Base-by-base conservation (phyloP, 2,329 filamentous ascomycete genomes). In the Teratosphaeria gauchensis region DNA sequence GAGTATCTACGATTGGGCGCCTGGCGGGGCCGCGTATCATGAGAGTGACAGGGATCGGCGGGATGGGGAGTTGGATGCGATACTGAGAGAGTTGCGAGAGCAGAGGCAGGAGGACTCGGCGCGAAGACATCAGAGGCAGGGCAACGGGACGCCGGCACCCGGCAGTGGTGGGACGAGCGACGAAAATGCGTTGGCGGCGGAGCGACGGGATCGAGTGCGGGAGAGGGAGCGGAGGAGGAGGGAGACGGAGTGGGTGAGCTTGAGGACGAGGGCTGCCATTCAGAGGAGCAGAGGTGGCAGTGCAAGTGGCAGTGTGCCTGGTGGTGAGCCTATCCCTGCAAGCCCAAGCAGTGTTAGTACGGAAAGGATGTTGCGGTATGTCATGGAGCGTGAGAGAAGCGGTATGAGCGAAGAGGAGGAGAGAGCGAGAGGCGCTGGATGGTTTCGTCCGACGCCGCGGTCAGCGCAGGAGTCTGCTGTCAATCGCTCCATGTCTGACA, bases 1-100 rank as follows among this genome's bases (percentile, higher is more conserved):
- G 64, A 78, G 74, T 57, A 72, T 84, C 51, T 84, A 85, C 70
- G 82, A 84, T 68, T 85, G 83, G 83, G 81, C 82, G 35, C 82
- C 82, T 9, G 32, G 32, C 46, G 31, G 21, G 14, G 32, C 52
- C 1, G 52, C 28, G 19, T 53, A 53, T 21, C 52, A 35, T 53
- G 52, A 35, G 38, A 19, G 30, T 19, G 42, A 48, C 19, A n/a
- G 42, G 19, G 42, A 48, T 19, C n/a, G 42, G 42, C 42, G 42
- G 51, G 28, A 53, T 53, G 51, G 31, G 14, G 28, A 53, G 60
- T 66, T 76, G 55, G 71, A 75, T 54, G 69, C 70, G 53, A 74
- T 77, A 54, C 66, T 77, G 55, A 65, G 67, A 12, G 74, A 77
- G 56, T 63, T 78, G 56, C n/a, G 54, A 16, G 28, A 55, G 24